A percentile compares a stretch with the other conserved stretches of the same genome.
These are phyloP conservation scores for Inga laurina DNA, from an alignment of 306 rosid species.

Conservation along the genomic window DNA sequence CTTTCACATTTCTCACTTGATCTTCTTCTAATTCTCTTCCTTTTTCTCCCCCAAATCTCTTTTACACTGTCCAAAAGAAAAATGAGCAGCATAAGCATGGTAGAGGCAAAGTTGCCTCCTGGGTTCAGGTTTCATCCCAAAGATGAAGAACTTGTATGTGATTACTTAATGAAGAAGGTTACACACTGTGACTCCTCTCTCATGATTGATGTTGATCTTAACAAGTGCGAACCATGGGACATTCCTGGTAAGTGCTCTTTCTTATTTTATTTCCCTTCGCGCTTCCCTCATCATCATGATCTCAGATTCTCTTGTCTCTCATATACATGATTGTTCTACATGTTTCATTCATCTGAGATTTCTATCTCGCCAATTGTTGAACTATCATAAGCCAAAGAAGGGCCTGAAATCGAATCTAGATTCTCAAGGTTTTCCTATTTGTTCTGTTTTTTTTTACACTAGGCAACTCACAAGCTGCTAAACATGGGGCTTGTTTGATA, in stretches of 20 bases:
- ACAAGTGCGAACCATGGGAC: conserved; percentile 97
- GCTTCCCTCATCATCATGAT: background rate
- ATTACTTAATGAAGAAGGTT: conserved; percentile 77
- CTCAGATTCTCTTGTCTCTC: background rate
- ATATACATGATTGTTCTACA: background rate
- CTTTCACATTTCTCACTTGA: conserved; percentile 22
- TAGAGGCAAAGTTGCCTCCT: conserved; percentile 84
- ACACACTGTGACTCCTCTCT: conserved; percentile 53
- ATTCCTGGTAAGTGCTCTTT: conserved; percentile 68
- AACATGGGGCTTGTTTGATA: conserved; percentile 30
- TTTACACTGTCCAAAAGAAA: conserved; percentile 25
- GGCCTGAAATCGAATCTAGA: conserved; percentile 2
- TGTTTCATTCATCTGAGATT: background rate
- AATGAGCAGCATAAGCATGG: conserved; percentile 83
- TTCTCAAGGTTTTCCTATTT: background rate
- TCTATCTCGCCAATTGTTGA: background rate
- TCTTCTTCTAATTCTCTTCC: conserved; percentile 12
- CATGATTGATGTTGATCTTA: conserved; percentile 89
- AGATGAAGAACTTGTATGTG: conserved; percentile 93
- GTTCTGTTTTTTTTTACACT: background rate
- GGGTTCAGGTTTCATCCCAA: conserved; percentile 95
- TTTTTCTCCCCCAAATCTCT: background rate
- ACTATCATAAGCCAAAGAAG: background rate
- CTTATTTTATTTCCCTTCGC: background rate
- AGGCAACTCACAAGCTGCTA: conserved; percentile 21